Conservation (phyloP, 2,329 filamentous ascomycete species). For the Paramyrothecium sp. region DNA sequence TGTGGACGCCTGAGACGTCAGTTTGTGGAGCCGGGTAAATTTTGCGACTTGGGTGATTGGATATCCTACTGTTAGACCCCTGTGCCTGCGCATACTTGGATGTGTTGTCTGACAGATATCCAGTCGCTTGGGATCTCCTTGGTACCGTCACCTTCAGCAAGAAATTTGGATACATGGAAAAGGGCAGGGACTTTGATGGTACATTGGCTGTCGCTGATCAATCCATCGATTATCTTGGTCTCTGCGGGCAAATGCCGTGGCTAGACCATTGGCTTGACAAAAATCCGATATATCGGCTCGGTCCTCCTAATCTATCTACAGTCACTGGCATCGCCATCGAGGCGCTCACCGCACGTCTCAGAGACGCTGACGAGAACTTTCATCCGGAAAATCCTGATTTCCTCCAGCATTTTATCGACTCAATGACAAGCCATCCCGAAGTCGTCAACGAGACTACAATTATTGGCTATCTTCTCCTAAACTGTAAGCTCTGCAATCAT, state of each 20-base stretch:
- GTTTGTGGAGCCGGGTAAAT: constrained; percentile 25
- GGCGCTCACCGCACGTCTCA: constrained; percentile 23
- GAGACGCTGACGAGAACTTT: constrained; percentile 22
- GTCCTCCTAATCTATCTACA: constrained; percentile 27
- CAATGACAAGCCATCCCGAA: constrained; percentile 28
- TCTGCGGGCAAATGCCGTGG: constrained; percentile 25
- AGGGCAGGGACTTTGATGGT: constrained; percentile 32
- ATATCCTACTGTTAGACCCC: constrained; percentile 33
- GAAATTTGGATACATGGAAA: constrained; percentile 39
- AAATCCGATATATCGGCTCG: constrained; percentile 32
- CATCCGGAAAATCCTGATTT: constrained; percentile 29
- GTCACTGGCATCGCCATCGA: constrained; percentile 24
- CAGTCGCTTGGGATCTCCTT: constrained; percentile 38
- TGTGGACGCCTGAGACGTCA: constrained; percentile 27
- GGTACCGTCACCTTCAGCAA: constrained; percentile 39
- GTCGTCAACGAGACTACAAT: constrained; percentile 32
- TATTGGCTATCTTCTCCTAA: constrained; percentile 32
- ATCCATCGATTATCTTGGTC: constrained; percentile 30
- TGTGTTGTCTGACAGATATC: neutral
- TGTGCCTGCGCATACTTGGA: neutral
- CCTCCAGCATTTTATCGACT: constrained; percentile 39
- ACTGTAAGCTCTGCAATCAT: constrained; percentile 1
- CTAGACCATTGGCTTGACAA: constrained; percentile 36
- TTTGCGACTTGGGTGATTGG: constrained; percentile 39
- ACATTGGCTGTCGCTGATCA: constrained; percentile 29